These are phyloP conservation scores for Alternaria infectoria DNA, from an alignment of 2,329 filamentous ascomycete genomes.

Conservation along the genomic window DNA sequence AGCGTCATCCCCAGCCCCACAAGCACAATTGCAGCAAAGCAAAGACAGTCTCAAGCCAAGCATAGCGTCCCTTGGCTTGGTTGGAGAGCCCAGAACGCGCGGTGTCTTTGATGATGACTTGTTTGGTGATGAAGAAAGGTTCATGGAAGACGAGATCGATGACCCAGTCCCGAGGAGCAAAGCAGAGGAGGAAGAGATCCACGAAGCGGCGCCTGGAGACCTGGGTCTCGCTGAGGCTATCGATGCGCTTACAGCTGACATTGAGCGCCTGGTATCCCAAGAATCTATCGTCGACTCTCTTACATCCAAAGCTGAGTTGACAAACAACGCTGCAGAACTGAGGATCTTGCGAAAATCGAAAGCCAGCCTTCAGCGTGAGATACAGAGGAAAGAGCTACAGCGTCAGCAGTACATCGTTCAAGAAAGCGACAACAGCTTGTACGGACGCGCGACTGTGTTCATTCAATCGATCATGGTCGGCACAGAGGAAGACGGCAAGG, in stretches of 20 bases:
- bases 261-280: conserved; percentile 85
- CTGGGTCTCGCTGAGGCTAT: conserved; percentile 93
- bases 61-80: conserved; percentile 86
- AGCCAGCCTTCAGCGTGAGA: conserved; percentile 88
- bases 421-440: conserved; percentile 96
- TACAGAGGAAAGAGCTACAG: conserved; percentile 92
- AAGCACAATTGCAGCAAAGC: conserved; percentile 34
- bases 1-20: conserved; percentile 48
- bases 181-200: conserved; percentile 79
- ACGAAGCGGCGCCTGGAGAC: conserved; percentile 93
- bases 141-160: conserved; percentile 83
- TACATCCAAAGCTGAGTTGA: conserved; percentile 91
- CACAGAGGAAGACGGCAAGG: conserved; percentile 87
- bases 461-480: conserved; percentile 95
- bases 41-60: conserved; percentile 73
- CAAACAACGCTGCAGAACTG: conserved; percentile 93
- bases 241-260: conserved; percentile 82
- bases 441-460: conserved; percentile 84
- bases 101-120: conserved; percentile 95
- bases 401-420: conserved; percentile 96
- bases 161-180: conserved; percentile 68
- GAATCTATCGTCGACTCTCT: conserved; percentile 91
- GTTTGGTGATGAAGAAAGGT: conserved; percentile 88
- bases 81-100: conserved; percentile 84
- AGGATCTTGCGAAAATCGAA: conserved; percentile 93